Conservation (phyloP, 257 asterid genomes). For the Linderniella brevidens region DNA sequence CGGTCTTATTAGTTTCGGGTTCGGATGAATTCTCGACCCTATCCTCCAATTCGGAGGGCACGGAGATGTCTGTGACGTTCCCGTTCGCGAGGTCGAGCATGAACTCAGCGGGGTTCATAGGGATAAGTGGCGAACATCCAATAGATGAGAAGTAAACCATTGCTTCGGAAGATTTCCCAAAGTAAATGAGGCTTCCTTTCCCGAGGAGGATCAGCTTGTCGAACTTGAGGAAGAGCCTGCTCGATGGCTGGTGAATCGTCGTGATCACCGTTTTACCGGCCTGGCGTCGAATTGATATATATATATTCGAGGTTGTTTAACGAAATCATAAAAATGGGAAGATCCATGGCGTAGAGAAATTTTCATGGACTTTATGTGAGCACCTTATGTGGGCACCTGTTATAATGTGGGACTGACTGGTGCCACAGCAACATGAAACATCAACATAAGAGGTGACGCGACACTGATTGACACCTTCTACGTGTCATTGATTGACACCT, state of each 20-base stretch:
- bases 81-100: conserved; percentile 91
- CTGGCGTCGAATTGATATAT: conserved; percentile 17
- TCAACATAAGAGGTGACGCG: too few relatives aligned
- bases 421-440: too few relatives aligned
- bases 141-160: conserved; percentile 56
- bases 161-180: conserved; percentile 75
- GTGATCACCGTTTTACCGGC: conserved; percentile 82
- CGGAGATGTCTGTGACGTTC: conserved; percentile 55
- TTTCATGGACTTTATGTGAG: too few relatives aligned
- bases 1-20: conserved; percentile 22
- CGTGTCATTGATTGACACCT: too few relatives aligned
- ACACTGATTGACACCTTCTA: too few relatives aligned
- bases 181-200: conserved; percentile 70
- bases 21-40: conserved; percentile 22
- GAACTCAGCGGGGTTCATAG: conserved; percentile 95
- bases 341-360: conserved; percentile 10
- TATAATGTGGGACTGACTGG: too few relatives aligned
- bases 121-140: conserved; percentile 64
- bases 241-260: conserved; percentile 97
- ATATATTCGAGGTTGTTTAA: too few relatives aligned
- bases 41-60: conserved; percentile 67
- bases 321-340: too few relatives aligned
- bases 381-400: too few relatives aligned
- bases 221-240: conserved; percentile 82
- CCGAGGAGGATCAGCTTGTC: conserved; percentile 76